Conservation (phyloP, 345 rosid genomes). For the Gossypium anomalum region DNA sequence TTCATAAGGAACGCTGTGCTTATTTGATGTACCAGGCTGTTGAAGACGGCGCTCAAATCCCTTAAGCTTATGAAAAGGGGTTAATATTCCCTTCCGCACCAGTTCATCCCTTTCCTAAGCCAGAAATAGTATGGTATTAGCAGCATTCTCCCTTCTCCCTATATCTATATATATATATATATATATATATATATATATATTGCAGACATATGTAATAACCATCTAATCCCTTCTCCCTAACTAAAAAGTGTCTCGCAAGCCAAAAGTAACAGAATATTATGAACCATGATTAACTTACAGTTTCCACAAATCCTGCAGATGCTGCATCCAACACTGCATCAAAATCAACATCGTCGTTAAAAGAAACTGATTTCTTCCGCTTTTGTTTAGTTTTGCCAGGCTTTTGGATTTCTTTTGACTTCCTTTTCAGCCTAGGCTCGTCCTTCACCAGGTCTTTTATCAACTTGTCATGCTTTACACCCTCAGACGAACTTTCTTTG, state of each 20-base stretch:
- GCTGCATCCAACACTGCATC: slow-evolving; percentile 85
- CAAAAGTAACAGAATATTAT: not conserved
- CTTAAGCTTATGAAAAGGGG: slow-evolving; percentile 91
- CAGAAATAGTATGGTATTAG: slow-evolving; percentile 26
- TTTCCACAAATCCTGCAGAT: slow-evolving; percentile 83
- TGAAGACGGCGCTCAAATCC: slow-evolving; percentile 87
- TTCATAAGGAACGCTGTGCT: slow-evolving; percentile 30
- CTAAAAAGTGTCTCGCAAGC: slow-evolving; percentile 9
- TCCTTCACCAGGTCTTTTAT: slow-evolving; percentile 60
- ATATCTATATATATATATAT: not conserved
- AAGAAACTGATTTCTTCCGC: slow-evolving; percentile 52
- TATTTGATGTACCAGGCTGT: slow-evolving; percentile 51
- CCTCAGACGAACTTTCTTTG: slow-evolving; percentile 28
- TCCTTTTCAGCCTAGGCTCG: slow-evolving; percentile 47
- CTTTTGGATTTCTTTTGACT: slow-evolving; percentile 40
- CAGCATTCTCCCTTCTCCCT: slow-evolving; percentile 9
- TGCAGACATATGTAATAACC: not conserved
- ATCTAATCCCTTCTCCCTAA: slow-evolving; percentile 12
- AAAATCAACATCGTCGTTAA: slow-evolving; percentile 74
- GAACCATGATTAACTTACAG: slow-evolving; percentile 43
- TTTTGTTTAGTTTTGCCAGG: slow-evolving; percentile 41
- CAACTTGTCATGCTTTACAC: slow-evolving; percentile 31
- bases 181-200: not conserved
- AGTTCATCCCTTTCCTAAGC: slow-evolving; percentile 93
- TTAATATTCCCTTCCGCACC: slow-evolving; percentile 89